phyloP scores from a whole-genome alignment of 768 basidiomycete genomes.

The Pleurotus tuoliensis region DNA sequence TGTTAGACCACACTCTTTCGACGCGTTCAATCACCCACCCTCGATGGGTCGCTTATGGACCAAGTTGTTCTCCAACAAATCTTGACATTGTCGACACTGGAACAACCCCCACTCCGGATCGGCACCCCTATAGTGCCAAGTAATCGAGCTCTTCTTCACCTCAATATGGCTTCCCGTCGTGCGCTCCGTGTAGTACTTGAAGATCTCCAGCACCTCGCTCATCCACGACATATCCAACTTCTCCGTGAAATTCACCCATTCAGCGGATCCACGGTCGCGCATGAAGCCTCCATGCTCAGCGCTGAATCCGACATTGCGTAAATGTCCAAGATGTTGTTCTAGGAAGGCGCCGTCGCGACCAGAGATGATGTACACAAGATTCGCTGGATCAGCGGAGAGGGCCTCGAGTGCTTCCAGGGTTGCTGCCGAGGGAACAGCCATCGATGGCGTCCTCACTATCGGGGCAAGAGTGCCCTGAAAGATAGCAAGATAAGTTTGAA shows the following conservation, averaged over 20 bases:
- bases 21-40: constrained; percentile 37
- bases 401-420: constrained; percentile 72
- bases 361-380: constrained; percentile 96
- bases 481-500: constrained; percentile 4
- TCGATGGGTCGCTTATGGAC: constrained; percentile 94
- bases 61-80: constrained; percentile 91
- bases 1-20: neutral
- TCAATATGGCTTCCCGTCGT: constrained; percentile 97
- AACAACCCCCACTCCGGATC: constrained; percentile 98
- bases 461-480: constrained; percentile 89
- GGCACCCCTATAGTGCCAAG: constrained; percentile 92
- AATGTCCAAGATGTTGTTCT: constrained; percentile 85
- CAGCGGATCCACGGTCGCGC: constrained; percentile 55
- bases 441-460: constrained; percentile 90
- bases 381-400: constrained; percentile 77
- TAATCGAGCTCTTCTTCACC: constrained; percentile 95
- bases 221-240: constrained; percentile 97
- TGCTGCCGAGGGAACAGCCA: constrained; percentile 74
- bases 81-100: constrained; percentile 96
- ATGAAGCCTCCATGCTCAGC: constrained; percentile 97
- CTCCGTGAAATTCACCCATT: constrained; percentile 90
- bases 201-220: constrained; percentile 92
- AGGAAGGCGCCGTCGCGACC: constrained; percentile 93
- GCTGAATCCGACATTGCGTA: constrained; percentile 80
- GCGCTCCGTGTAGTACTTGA: constrained; percentile 93